Evolutionary conservation across 2,329 filamentous ascomycete species (phyloP), one percentile per base, ranked within the genome.

Genomic region (Neonectria punicea): DNA sequence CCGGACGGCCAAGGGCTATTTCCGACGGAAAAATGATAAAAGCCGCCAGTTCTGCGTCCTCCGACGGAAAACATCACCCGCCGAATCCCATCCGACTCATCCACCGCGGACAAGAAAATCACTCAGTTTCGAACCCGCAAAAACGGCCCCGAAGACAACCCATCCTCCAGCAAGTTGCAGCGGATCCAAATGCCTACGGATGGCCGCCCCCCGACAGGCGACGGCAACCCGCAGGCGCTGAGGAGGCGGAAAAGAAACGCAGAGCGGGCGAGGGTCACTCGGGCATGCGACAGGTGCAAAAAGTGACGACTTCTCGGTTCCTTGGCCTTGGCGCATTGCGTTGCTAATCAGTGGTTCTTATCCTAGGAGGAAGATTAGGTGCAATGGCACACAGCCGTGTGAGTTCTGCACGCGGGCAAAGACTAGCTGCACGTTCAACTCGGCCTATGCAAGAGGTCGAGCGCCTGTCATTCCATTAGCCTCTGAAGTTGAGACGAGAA

Each of bases 211-310:
- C 7, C 62, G 30, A 25, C 50, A 7, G 28, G 66, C 54, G 49
- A n/a, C 22, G 49, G 46, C 53, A 60, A 51, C 3, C 51, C 63
- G 39, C 43, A 53, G 3, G 36, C 63, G 11, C 13, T 18, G 39
- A 73, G 58, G 47, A 73, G 59, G 5, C 71, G 71, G 71, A 73
- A 74, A 71, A 73, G 67, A 63, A 69, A 65, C 25, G 58, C 49
- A 39, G 67, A 73, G 51, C 72, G 72, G 53, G 65, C 67, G 13
- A 68, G 70, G 25, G 73, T 74, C 5, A 73, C 73, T 7, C 68
- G 73, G 46, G 73, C 73, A 3, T 74, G 73, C 53, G 73, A 74
- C 62, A 58, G 69, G 22, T 74, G 73, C 62, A 74, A 74, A 65
- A 74, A 71, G 73, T 74, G 56, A 65, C n/a, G 9, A 20, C 7